Evolutionary conservation across 2,329 filamentous ascomycete species (phyloP).

Genomic region (Colletotrichum chrysophilum): DNA sequence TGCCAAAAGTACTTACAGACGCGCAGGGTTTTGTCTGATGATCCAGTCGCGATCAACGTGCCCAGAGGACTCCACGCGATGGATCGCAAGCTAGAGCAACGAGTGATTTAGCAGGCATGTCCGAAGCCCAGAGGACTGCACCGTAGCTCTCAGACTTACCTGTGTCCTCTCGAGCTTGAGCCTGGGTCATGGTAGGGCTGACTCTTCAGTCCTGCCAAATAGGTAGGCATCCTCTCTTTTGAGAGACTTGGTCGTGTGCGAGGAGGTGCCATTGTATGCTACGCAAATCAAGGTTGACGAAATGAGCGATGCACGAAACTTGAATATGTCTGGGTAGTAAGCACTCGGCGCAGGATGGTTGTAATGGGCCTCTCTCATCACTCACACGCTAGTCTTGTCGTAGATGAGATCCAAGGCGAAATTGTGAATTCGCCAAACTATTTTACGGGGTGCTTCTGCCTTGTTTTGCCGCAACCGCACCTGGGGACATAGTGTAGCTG

Average conservation of each 20-base stretch:
- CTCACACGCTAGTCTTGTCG: background rate
- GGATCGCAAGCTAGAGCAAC: constrained; percentile 66
- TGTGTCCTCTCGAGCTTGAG: constrained; percentile 58
- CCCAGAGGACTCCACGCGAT: constrained; percentile 91
- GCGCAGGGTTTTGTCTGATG: constrained; percentile 71
- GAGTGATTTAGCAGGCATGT: constrained; percentile 13
- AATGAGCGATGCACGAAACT: background rate
- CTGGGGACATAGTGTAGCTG: background rate
- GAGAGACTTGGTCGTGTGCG: constrained; percentile 57
- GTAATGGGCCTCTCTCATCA: background rate
- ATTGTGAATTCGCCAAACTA: background rate
- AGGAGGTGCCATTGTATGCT: background rate
- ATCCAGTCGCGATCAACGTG: constrained; percentile 82
- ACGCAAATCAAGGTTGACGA: background rate
- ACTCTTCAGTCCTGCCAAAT: constrained; percentile 73
- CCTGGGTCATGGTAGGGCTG: constrained; percentile 72
- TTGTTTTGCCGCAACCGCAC: background rate
- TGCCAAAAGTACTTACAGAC: constrained; percentile 61
- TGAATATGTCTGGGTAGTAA: background rate
- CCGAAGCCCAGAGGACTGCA: constrained; percentile 10
- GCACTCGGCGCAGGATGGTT: background rate
- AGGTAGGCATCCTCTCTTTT: constrained; percentile 71
- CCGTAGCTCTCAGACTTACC: constrained; percentile 47
- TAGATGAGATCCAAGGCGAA: background rate
- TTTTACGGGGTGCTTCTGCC: background rate